Conservation (phyloP, 805 yeast species). For the Clavispora santaluciae region DNA sequence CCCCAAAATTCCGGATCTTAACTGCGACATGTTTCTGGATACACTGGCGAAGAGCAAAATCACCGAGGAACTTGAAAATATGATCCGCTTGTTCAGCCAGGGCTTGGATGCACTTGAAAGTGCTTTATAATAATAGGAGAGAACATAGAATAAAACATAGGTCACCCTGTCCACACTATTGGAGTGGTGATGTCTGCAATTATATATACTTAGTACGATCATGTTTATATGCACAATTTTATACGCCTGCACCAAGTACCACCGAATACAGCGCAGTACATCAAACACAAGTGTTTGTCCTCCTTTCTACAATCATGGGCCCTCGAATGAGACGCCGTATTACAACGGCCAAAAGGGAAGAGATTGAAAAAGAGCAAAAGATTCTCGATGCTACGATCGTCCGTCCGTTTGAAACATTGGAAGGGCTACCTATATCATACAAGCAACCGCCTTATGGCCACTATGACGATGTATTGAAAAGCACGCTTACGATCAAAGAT, state of each 20-base stretch:
- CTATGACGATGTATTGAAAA: conserved; percentile 46
- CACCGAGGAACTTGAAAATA: conserved; percentile 32
- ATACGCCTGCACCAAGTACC: neutral
- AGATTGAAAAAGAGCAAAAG: conserved; percentile 39
- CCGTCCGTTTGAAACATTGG: conserved; percentile 62
- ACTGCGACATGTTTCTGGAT: conserved; percentile 35
- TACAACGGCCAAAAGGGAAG: conserved; percentile 37
- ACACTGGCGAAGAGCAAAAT: conserved; percentile 31
- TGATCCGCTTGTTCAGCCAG: conserved; percentile 33
- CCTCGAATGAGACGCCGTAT: conserved; percentile 43
- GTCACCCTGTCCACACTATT: too few relatives aligned
- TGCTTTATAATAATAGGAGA: conserved; percentile 3
- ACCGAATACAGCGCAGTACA: neutral
- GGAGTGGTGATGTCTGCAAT: too few relatives aligned
- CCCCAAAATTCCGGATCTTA: conserved; percentile 34
- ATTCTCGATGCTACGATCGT: conserved; percentile 32
- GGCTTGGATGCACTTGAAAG: conserved; percentile 39
- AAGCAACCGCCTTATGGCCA: conserved; percentile 58
- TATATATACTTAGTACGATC: too few relatives aligned
- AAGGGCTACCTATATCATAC: conserved; percentile 63
- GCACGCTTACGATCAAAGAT: conserved; percentile 67
- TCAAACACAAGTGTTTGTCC: neutral
- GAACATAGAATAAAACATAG: neutral
- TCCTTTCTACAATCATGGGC: conserved; percentile 24
- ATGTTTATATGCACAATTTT: neutral